Conservation (phyloP, 169 alveolate genomes). For the Plasmodium billcollinsi region DNA sequence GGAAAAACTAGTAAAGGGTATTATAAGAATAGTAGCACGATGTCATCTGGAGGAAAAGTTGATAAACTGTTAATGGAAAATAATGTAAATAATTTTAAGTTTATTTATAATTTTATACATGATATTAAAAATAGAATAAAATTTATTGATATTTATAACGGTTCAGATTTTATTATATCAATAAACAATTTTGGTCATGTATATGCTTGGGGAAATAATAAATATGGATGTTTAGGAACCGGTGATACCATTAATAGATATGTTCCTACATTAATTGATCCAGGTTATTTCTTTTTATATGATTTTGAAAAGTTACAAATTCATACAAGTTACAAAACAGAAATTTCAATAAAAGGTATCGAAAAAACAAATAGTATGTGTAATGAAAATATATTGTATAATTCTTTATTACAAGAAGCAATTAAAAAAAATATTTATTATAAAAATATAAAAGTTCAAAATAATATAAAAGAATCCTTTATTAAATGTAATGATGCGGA, state of each 20-base stretch:
- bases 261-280: constrained; percentile 65
- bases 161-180: constrained; percentile 69
- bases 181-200: constrained; percentile 74
- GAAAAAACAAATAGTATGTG: constrained; percentile 41
- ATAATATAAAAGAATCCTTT: constrained; percentile 39
- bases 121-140: constrained; percentile 67
- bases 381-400: constrained; percentile 60
- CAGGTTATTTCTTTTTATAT: constrained; percentile 71
- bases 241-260: constrained; percentile 69
- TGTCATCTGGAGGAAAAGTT: constrained; percentile 38
- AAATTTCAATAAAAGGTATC: constrained; percentile 34
- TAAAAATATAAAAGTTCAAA: constrained; percentile 45
- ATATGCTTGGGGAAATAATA: constrained; percentile 72
- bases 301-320: constrained; percentile 73
- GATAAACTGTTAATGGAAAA: constrained; percentile 36
- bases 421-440: constrained; percentile 47
- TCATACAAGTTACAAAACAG: constrained; percentile 71
- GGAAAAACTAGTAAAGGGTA: constrained; percentile 28
- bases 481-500: constrained; percentile 39
- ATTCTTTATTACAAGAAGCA: constrained; percentile 54
- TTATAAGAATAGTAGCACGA: constrained; percentile 20
- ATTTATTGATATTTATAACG: constrained; percentile 62
- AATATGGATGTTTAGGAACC: constrained; percentile 73
- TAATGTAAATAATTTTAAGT: constrained; percentile 49
- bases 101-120: constrained; percentile 63